Base-by-base conservation (phyloP, 2,329 filamentous ascomycete species). In the Hortaea werneckii region DNA sequence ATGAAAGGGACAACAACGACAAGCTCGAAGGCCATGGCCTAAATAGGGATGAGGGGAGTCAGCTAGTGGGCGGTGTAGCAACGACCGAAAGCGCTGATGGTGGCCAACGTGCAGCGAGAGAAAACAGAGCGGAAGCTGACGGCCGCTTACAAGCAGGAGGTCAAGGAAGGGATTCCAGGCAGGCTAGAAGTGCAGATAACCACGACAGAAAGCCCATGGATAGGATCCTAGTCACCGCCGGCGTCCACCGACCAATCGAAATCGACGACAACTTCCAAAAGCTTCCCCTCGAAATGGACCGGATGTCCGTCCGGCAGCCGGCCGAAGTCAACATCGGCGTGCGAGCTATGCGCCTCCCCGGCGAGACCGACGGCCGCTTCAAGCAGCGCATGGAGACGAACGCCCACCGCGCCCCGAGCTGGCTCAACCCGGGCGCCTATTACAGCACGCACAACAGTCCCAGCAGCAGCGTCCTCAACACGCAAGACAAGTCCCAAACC, bases 171-270 rank as follows among this genome's bases (percentile, higher is more conserved):
- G 32, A 35, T 9, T 9, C 9, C 32, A 35, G 32, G n/a, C 12
- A 37, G 27, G 27, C 28, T 12, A 45, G 44, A 26, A 79, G 74
- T 48, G 59, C 72, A 45, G 72, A 77, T 56, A 65, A 67, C 4
- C 67, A 76, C 50, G 69, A 80, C 46, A 68, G 76, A 34, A 65
- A 65, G 41, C 62, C 70, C 8, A 57, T 74, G 9, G 75, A 77
- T 50, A 63, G 67, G 29, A 69, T 67, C 9, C 63, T 80, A 7
- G 69, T 70, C n/a, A 64, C 72, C 1, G 73, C 76, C 57, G 77
- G 75, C 29, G 65, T 78, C 1, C 75, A 78, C 58, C 68, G 69
- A 29, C 64, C 73, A 2, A 65, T 72, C 39, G 59, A 57, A 4
- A 53, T 59, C 37, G 49, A 55, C 7, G 54, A 59, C 27, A 63